Percentiles rank a stretch among this genome's conserved stretches.
Conservation (phyloP, 2,329 filamentous ascomycete species). For the Fusarium succisae region DNA sequence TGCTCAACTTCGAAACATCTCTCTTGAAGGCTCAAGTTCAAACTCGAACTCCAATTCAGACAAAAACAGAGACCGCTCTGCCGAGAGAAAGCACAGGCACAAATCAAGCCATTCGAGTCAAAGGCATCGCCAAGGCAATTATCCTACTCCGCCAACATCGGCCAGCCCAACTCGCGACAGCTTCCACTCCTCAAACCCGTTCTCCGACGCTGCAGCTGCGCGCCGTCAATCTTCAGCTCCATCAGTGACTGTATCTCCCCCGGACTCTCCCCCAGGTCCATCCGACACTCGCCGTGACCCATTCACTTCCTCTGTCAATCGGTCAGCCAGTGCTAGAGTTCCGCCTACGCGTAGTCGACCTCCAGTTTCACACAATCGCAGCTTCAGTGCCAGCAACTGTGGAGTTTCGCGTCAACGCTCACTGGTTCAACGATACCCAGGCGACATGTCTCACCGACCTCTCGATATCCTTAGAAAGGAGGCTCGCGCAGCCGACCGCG, state of each 20-base stretch:
- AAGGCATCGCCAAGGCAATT: slow-evolving; percentile 24
- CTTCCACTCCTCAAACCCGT: slow-evolving; percentile 59
- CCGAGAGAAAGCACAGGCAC: slow-evolving; percentile 12
- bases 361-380: slow-evolving; percentile 30
- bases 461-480: slow-evolving; percentile 73
- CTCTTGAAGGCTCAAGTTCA: slow-evolving; percentile 22
- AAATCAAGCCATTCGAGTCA: slow-evolving; percentile 4
- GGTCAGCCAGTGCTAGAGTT: slow-evolving; percentile 40
- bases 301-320: slow-evolving; percentile 47
- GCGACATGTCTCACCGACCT: slow-evolving; percentile 72
- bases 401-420: slow-evolving; percentile 28
- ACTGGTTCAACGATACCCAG: slow-evolving; percentile 61
- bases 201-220: slow-evolving; percentile 36
- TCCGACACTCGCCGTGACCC: slow-evolving; percentile 35
- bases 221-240: slow-evolving; percentile 26
- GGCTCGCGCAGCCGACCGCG: slow-evolving; percentile 71
- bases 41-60: slow-evolving; percentile 13
- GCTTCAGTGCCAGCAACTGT: slow-evolving; percentile 32
- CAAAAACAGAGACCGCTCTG: not conserved
- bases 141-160: slow-evolving; percentile 63
- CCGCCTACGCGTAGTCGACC: slow-evolving; percentile 18
- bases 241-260: slow-evolving; percentile 24
- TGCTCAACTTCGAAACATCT: slow-evolving; percentile 31
- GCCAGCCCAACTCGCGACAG: slow-evolving; percentile 59
- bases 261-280: slow-evolving; percentile 29